Conservation (phyloP, 352 stramenopile genomes). For the Elongisporangium prolatum region DNA sequence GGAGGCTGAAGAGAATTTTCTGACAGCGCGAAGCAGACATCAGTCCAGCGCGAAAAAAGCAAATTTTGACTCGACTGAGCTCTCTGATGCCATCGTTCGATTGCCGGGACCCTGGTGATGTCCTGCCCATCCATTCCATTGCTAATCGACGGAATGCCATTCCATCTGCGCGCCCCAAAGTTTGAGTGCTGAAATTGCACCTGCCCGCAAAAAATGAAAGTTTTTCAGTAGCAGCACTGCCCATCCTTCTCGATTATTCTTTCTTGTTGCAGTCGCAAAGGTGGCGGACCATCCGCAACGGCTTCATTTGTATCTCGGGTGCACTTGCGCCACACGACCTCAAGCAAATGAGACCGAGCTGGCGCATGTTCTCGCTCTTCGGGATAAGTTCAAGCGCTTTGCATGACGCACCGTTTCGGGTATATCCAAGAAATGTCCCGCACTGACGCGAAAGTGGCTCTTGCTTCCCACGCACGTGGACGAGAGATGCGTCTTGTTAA, state of each 20-base stretch:
- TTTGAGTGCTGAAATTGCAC: not conserved
- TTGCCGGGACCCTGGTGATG: not conserved
- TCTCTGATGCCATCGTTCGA: not conserved
- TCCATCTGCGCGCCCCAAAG: not conserved
- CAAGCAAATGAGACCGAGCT: not conserved
- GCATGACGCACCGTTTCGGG: not conserved
- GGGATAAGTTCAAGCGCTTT: not conserved
- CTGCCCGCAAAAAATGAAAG: not conserved
- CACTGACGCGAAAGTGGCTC: not conserved
- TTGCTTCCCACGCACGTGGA: not conserved
- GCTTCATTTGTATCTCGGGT: not conserved
- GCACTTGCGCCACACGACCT: not conserved
- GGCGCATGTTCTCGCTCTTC: not conserved
- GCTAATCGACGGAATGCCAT: not conserved
- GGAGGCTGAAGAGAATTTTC: not conserved
- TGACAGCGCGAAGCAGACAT: not conserved
- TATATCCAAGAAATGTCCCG: not conserved
- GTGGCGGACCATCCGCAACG: not conserved
- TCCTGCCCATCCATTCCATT: not conserved
- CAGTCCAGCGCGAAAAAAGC: not conserved
- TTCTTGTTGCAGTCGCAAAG: not conserved
- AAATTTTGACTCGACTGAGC: not conserved
- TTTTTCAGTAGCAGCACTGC: no score
- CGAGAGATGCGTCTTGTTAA: not conserved
- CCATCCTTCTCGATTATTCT: not conserved